phyloP scores from a whole-genome alignment of 2,329 filamentous ascomycete species.

The Penicillium olsonii region DNA sequence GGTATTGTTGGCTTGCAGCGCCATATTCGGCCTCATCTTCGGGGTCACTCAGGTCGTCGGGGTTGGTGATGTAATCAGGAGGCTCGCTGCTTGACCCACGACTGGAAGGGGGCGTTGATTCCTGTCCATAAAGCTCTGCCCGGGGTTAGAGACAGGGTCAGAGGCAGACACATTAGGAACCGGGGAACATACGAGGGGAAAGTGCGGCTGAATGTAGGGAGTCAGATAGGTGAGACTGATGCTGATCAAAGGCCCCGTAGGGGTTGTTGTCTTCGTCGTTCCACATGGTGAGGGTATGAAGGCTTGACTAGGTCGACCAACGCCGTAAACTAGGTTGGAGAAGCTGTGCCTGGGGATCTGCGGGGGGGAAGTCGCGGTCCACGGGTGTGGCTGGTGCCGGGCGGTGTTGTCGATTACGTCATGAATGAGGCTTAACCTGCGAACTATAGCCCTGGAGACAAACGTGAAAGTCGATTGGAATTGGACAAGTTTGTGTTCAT shows the following conservation, averaged over 20 bases:
- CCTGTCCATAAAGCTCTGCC: conserved; percentile 59
- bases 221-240: conserved; percentile 74
- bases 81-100: conserved; percentile 69
- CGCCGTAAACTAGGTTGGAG: conserved; percentile 11
- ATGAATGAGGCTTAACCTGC: conserved; percentile 4
- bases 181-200: conserved; percentile 52
- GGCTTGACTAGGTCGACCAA: conserved; percentile 5
- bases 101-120: conserved; percentile 67
- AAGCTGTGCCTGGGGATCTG: conserved; percentile 27
- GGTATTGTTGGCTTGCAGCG: conserved; percentile 49
- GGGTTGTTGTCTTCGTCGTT: conserved; percentile 99
- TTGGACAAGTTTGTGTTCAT: too few relatives aligned
- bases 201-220: conserved; percentile 61
- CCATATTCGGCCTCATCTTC: conserved; percentile 57
- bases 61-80: conserved; percentile 57
- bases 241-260: conserved; percentile 89
- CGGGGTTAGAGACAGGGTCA: conserved; percentile 2
- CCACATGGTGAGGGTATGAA: conserved; percentile 69
- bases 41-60: conserved; percentile 59
- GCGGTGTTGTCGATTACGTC: conserved; percentile 14
- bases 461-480: background rate
- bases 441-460: too few relatives aligned
- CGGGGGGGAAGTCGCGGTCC: conserved; percentile 18
- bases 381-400: conserved; percentile 12
- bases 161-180: conserved; percentile 11